Conservation (phyloP, 1,139 yeast genomes). For the Pichia norvegensis region DNA sequence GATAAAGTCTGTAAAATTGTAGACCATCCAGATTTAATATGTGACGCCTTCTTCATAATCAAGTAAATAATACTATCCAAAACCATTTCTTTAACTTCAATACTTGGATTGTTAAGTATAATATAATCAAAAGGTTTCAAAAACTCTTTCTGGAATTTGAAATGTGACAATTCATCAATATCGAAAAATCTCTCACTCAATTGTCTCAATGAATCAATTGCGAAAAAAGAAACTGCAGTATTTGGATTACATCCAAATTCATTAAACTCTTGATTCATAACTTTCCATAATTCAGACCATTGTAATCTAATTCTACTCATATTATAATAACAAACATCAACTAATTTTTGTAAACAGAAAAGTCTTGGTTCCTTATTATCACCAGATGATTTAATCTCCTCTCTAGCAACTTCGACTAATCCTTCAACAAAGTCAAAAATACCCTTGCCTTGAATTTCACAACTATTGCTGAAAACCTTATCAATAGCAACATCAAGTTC, state of each 20-base stretch:
- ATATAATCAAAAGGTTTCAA: conserved; percentile 85
- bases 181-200: conserved; percentile 87
- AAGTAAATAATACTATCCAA: conserved; percentile 84
- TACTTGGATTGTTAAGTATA: conserved; percentile 55
- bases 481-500: conserved; percentile 83
- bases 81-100: conserved; percentile 81
- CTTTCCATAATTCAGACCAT: conserved; percentile 94
- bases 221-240: conserved; percentile 74
- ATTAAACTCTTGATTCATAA: conserved; percentile 86
- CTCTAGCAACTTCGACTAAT: conserved; percentile 75
- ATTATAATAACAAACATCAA: conserved; percentile 94
- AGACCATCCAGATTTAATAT: conserved; percentile 91
- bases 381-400: conserved; percentile 87
- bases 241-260: conserved; percentile 77
- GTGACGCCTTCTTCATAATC: conserved; percentile 65
- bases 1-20: conserved; percentile 75
- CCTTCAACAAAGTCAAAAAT: conserved; percentile 85
- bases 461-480: conserved; percentile 76
- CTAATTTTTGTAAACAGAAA: conserved; percentile 88
- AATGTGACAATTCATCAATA: conserved; percentile 88
- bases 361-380: conserved; percentile 78
- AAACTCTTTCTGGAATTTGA: conserved; percentile 92
- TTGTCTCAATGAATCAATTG: conserved; percentile 89
- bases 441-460: conserved; percentile 71
- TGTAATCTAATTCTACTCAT: conserved; percentile 94